Evolutionary conservation across 208 protist genomes (phyloP), one percentile per base, ranked within the genome.

Genomic region (Leptomonas seymouri): DNA sequence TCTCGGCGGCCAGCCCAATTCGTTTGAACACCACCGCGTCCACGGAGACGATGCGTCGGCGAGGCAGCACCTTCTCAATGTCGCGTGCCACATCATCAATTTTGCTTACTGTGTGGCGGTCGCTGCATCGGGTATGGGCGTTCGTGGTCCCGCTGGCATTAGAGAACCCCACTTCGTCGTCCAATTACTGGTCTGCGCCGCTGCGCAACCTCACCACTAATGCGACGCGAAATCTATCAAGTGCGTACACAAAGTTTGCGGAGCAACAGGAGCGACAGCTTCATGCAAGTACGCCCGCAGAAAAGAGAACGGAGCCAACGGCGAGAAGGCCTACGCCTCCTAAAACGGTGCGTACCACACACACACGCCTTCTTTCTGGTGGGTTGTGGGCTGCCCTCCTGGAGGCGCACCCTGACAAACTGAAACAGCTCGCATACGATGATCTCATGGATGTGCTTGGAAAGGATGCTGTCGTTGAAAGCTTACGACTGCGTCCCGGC

Each of bases 351-450:
- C 59, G 46, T 21, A 68, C 50, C 6, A 41, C 67, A 30, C 67
- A 73, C 66, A 58, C 59, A 25, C 75, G 46, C 30, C 45, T 46
- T 6, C 42, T 85, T 3, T 14, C 39, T 2, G 80, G 80, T 7
- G 54, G 76, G 16, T 18, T 73, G 39, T 85, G 80, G 80, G 21
- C 60, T 0, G 27, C 50, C 3, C 30, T 81, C 1, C 64, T 85
- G 25, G 50, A 36, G 16, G 7, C 20, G 15, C 44, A 73, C 41
- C 11, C 1, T 20, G 45, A 50, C 12, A 51, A 74, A 41, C 45
- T 85, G 0, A 31, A 54, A 23, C 30, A 31, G 11, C 39, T 81
- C 28, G 75, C 72, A 12, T 39, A 23, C 18, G 60, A 67, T 14
- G 80, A 85, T 27, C n/a, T 85, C 3, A 21, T 16, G n/a, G 53